Conservation (phyloP, 331 rosid genomes). For the Quercus phellos region DNA sequence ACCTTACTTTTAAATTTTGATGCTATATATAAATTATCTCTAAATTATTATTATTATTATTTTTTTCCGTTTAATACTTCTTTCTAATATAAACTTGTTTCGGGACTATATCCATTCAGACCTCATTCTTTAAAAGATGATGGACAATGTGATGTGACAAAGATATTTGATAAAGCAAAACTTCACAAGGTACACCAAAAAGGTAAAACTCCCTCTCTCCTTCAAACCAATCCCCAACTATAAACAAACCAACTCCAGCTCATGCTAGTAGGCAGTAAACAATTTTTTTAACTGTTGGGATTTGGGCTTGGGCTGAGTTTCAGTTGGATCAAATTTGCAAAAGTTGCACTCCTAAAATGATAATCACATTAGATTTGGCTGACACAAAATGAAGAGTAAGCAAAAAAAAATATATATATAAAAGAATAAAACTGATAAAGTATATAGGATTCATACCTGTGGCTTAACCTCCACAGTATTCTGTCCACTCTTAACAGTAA, state of each 20-base stretch:
- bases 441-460: conserved; percentile 40
- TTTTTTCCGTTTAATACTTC: not conserved
- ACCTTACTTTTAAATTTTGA: not conserved
- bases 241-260: not conserved
- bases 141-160: not conserved
- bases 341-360: not conserved
- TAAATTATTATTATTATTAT: too few species aligned
- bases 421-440: not conserved
- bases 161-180: not conserved
- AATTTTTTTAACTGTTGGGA: not conserved
- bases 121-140: not conserved
- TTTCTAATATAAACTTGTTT: not conserved
- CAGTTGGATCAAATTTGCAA: not conserved
- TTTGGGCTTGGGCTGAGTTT: not conserved
- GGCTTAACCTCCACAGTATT: conserved; percentile 66
- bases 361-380: not conserved
- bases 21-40: not conserved
- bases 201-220: not conserved
- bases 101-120: not conserved
- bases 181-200: not conserved
- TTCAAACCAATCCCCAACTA: not conserved
- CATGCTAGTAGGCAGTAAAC: too few species aligned
- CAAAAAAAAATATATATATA: not conserved
- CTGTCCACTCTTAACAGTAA: conserved; percentile 65
- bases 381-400: not conserved